Conservation (phyloP, 2,329 filamentous ascomycete genomes). For the Aspergillus uvarum region DNA sequence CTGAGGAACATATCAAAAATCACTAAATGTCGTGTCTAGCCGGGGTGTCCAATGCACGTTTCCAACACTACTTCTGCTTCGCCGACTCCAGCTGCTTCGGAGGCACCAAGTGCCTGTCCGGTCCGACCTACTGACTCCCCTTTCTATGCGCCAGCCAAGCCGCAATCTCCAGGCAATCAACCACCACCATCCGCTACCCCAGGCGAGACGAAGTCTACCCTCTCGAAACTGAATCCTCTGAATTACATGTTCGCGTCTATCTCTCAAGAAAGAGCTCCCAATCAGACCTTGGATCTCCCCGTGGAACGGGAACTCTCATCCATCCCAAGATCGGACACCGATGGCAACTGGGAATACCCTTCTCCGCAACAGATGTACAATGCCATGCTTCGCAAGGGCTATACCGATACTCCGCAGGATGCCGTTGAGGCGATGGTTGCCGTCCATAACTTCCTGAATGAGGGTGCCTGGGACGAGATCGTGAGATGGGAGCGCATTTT, state of each 20-base stretch:
- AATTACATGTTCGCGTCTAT: conserved; percentile 95
- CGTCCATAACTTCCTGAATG: conserved; percentile 97
- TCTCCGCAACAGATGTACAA: conserved; percentile 99
- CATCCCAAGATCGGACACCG: conserved; percentile 77
- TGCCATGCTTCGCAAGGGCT: conserved; percentile 90
- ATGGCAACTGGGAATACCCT: conserved; percentile 93
- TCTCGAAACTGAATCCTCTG: conserved; percentile 71
- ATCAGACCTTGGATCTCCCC: conserved; percentile 73
- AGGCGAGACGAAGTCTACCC: conserved; percentile 45
- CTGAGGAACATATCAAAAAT: background rate
- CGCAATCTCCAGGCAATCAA: conserved; percentile 32
- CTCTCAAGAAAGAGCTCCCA: conserved; percentile 72
- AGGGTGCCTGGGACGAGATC: conserved; percentile 95
- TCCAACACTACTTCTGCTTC: conserved; percentile 32
- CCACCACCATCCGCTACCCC: conserved; percentile 29
- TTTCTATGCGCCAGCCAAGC: conserved; percentile 42
- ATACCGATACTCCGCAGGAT: conserved; percentile 88
- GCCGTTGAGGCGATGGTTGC: conserved; percentile 96
- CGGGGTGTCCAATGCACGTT: conserved; percentile 69
- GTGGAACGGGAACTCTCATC: conserved; percentile 80
- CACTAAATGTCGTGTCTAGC: conserved; percentile 46
- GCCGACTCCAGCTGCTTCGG: conserved; percentile 30
- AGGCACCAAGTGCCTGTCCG: conserved; percentile 44
- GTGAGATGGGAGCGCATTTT: conserved; percentile 91
- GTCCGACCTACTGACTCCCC: conserved; percentile 51